Base-by-base conservation (phyloP, 225 moss, liverwort and hornwort genomes). In the Pseudisothecium myosuroides region DNA sequence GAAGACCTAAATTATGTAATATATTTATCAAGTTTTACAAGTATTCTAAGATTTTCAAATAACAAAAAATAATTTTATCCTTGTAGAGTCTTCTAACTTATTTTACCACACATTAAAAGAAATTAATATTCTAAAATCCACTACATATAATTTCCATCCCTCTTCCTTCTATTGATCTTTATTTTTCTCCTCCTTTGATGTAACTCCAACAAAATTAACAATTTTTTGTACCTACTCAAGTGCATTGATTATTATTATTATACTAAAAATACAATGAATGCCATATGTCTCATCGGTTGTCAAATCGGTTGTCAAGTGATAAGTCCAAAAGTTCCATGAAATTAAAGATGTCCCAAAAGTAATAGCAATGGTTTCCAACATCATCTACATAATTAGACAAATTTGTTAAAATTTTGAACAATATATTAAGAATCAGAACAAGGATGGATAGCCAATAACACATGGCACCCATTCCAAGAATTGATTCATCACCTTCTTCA, bases 281-380 rank as follows among this genome's bases (percentile, higher is more conserved):
- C 15, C 9, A 76, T 3, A 23, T 18, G 4, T 54, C 37, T 10
- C 8, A 52, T 2, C 1, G 0, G 1, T 0, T 52, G 0, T 36
- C 9, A n/a, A 24, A 52, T 2, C 1, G 0, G 1, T 0, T 52
- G 0, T 36, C 9, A n/a, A 24, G 4, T 55, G 6, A 54, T 9
- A 52, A 23, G 1, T 9, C 14, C 6, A 36, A 54, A 52, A 54
- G 23, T 37, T 37, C 3, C 29, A n/a, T n/a, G 0, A 18, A 74
- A 18, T 31, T 47, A 1, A 17, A 78, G 2, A n/a, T 37, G n/a
- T 55, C 2, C 1, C 5, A 36, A 9, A 10, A 54, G 9, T 37
- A 37, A 34, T 55, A n/a, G 2, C 17, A n/a, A 56, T 37, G 56
- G 2, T 13, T 32, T 1, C 13, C 4, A 50, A 76, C 1, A 34